Evolutionary conservation across 345 rosid species (phyloP).

Genomic region (Euphorbia tirucalli): DNA sequence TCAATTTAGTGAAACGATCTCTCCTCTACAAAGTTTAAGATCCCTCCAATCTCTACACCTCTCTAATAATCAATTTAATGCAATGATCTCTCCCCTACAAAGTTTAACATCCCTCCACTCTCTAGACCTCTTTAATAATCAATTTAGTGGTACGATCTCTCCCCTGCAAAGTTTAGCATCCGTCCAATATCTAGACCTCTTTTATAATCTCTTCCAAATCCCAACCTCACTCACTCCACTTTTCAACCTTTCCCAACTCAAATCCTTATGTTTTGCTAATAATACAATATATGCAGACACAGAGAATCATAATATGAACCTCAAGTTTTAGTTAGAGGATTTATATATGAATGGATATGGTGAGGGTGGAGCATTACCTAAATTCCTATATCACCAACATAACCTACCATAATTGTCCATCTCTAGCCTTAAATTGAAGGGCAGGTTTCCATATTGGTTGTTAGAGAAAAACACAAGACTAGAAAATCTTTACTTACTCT

Average conservation of each 20-base stretch:
- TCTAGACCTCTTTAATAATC: too few relatives aligned
- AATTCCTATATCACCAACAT: not conserved
- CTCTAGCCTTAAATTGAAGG: not conserved
- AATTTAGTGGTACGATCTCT: too few relatives aligned
- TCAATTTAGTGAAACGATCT: too few relatives aligned
- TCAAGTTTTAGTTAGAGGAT: not conserved
- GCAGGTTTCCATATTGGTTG: not conserved
- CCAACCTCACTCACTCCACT: not conserved
- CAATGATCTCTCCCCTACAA: too few relatives aligned
- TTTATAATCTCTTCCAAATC: not conserved
- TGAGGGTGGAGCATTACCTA: not conserved
- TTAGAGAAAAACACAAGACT: not conserved
- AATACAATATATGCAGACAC: not conserved
- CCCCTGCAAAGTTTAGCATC: too few relatives aligned
- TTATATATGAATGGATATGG: not conserved
- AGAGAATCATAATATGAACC: not conserved
- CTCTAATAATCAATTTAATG: too few relatives aligned
- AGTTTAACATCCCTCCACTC: too few relatives aligned
- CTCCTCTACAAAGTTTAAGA: too few relatives aligned
- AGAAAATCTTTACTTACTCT: not conserved
- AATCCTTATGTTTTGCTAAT: not conserved
- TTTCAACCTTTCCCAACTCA: not conserved
- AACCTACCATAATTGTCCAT: not conserved
- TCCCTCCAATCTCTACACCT: too few relatives aligned
- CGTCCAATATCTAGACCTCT: too few relatives aligned